phyloP scores from a whole-genome alignment of 768 basidiomycete species.

The Podaxis rugospora region DNA sequence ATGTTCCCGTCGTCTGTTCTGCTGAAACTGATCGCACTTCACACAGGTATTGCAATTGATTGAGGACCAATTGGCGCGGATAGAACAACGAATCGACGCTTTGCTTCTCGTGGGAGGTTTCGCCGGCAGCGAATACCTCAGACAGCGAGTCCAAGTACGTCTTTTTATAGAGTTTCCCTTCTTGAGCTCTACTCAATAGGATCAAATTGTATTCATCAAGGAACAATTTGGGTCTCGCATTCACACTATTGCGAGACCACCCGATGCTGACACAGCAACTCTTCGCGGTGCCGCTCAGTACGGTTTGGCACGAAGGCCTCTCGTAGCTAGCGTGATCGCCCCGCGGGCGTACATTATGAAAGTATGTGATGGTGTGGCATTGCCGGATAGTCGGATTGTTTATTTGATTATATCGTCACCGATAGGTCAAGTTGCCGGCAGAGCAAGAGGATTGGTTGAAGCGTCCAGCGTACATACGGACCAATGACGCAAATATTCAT shows the following conservation, averaged over 20 bases:
- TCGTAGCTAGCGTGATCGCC: slow-evolving; percentile 79
- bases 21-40: background rate
- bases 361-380: slow-evolving; percentile 31
- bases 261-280: slow-evolving; percentile 87
- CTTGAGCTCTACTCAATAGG: background rate
- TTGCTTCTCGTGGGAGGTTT: slow-evolving; percentile 89
- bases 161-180: slow-evolving; percentile 1
- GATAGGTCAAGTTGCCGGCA: slow-evolving; percentile 81
- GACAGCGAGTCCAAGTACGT: slow-evolving; percentile 70
- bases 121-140: slow-evolving; percentile 81
- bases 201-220: slow-evolving; percentile 27
- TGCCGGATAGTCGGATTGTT: background rate
- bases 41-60: slow-evolving; percentile 71
- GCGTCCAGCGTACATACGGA: slow-evolving; percentile 79
- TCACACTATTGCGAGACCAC: slow-evolving; percentile 73
- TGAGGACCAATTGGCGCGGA: slow-evolving; percentile 65
- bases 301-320: slow-evolving; percentile 67
- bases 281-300: slow-evolving; percentile 86
- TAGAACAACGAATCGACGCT: slow-evolving; percentile 74
- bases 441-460: slow-evolving; percentile 81
- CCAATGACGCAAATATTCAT: slow-evolving; percentile 68
- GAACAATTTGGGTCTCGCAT: slow-evolving; percentile 64
- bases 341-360: slow-evolving; percentile 87
- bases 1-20: background rate
- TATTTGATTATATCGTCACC: background rate